Conservation (phyloP, 305 asterid genomes). For the Withania somnifera region DNA sequence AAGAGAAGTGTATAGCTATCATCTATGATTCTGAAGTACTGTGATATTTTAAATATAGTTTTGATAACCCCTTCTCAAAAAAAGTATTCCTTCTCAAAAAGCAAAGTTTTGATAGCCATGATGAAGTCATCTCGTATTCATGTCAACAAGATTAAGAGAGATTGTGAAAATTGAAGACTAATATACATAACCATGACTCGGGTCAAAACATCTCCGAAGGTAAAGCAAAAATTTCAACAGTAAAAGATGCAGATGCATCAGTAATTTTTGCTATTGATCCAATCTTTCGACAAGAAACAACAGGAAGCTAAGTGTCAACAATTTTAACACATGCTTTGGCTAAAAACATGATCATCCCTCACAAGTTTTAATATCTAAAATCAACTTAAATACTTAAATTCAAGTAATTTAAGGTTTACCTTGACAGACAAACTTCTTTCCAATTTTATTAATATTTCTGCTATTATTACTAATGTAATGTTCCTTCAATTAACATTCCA, state of each 20-base stretch:
- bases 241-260: background rate
- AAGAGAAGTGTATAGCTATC: background rate
- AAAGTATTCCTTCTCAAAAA: too few relatives aligned
- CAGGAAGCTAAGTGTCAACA: background rate
- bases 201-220: background rate
- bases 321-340: background rate
- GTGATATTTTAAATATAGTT: background rate
- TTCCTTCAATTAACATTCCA: background rate
- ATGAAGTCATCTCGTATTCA: background rate
- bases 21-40: background rate
- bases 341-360: background rate
- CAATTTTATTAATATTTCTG: background rate
- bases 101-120: background rate
- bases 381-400: background rate
- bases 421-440: background rate
- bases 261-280: background rate
- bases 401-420: background rate
- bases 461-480: background rate
- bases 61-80: too few relatives aligned
- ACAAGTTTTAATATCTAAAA: background rate
- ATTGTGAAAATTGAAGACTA: background rate
- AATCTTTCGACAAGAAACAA: background rate
- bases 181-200: background rate
- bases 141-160: background rate
- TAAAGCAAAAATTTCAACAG: background rate